Evolutionary conservation across 805 yeast genomes (phyloP), one percentile per base, ranked within the genome.

Genomic region (Candida maesae): DNA sequence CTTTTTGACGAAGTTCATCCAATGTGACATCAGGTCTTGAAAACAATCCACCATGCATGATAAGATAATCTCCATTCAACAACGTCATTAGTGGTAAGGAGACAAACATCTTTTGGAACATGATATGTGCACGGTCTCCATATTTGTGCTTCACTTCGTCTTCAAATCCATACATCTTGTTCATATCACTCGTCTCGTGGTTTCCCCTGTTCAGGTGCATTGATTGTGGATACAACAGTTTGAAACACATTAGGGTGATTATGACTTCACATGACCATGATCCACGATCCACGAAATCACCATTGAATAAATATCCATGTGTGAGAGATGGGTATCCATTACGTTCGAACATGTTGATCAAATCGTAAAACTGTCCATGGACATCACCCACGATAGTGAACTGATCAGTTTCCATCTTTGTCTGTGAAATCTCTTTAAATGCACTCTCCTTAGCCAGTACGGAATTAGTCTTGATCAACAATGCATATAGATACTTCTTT

Each of bases 251-350:
- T 32, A 87, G 71, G 23, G 84, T 68, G 35, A 93, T 66, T 2
- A 96, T 96, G 35, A 93, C 95, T 60, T 93, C 99, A 58, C 95
- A 86, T 4, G 97, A 88, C 98, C 99, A 91, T 14, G 95, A 85
- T 6, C 99, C 99, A 57, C 99, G 74, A 61, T 93, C 99, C 4
- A 93, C 99, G 65, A 93, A 91, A 65, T 93, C 99, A 33, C 99
- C 99, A 57, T 93, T 93, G 69, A 93, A 91, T 35, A 93, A 64
- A 59, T 86, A 93, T 5, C 79, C 72, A 59, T 90, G 97, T 1
- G 52, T 39, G 3, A 66, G 63, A 3, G 71, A 67, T 0, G 91
- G 95, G 52, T 70, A 64, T 13, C 98, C 98, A 57, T 79, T 90
- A 33, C 60, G 71, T 25, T 73, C 62, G 63, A 93, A 91, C 39